phyloP scores from a whole-genome alignment of 78 protist species.

The Monocercomonoides exilis region DNA sequence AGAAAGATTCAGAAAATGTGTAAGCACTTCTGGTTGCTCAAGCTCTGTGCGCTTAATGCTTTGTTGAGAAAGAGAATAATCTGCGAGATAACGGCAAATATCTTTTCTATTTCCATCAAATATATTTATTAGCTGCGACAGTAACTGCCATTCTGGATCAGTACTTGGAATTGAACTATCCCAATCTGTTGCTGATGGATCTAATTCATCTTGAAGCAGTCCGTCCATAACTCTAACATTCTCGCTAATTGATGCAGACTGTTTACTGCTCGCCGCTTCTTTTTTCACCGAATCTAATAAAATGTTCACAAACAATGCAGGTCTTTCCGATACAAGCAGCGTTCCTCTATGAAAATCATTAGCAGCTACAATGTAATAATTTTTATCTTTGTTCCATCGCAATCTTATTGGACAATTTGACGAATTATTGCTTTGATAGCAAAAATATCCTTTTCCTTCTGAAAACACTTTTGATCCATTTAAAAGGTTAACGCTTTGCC shows the following conservation, averaged over 20 bases:
- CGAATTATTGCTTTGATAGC: neutral
- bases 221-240: too few species aligned
- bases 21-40: neutral
- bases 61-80: neutral
- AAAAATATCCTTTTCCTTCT: neutral
- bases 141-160: neutral
- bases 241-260: too few species aligned
- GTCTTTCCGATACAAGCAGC: neutral
- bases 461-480: too few species aligned
- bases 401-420: neutral
- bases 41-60: neutral
- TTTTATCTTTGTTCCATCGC: neutral
- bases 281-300: neutral
- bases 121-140: neutral
- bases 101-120: neutral
- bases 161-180: neutral
- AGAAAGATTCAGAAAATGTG: too few species aligned
- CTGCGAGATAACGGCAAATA: neutral
- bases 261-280: too few species aligned
- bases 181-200: neutral
- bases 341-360: neutral
- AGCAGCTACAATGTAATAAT: neutral
- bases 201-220: neutral
- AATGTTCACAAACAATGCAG: neutral
- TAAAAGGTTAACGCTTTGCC: neutral